These are phyloP conservation scores for Excoecaria agallocha DNA, from an alignment of 345 rosid species.

Conservation along the genomic window DNA sequence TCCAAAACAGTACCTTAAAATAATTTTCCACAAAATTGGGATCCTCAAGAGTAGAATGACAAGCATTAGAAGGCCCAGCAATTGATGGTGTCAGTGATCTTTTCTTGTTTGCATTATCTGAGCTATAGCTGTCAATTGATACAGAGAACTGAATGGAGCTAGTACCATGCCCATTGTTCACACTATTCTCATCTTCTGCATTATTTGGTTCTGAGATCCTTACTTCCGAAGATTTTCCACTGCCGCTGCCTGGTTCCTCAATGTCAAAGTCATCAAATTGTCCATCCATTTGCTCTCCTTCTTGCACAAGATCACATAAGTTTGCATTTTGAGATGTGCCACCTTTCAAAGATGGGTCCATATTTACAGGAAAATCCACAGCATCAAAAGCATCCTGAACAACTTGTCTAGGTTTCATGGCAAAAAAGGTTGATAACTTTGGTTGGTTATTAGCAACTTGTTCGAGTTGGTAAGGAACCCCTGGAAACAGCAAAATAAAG, in stretches of 20 bases:
- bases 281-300: constrained; percentile 20
- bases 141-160: constrained; percentile 27
- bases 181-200: constrained; percentile 32
- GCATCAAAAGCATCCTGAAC: constrained; percentile 29
- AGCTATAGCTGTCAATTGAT: constrained; percentile 34
- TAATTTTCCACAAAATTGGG: constrained; percentile 92
- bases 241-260: constrained; percentile 30
- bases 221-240: constrained; percentile 31
- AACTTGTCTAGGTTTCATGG: constrained; percentile 32
- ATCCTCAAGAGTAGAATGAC: constrained; percentile 67
- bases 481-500: constrained; percentile 34
- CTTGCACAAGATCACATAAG: constrained; percentile 30
- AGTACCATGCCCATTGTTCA: constrained; percentile 28
- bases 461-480: constrained; percentile 88
- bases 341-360: constrained; percentile 39
- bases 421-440: constrained; percentile 73
- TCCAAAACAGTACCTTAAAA: constrained; percentile 59
- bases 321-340: constrained; percentile 30
- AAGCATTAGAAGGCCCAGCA: constrained; percentile 39
- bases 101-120: constrained; percentile 26
- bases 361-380: constrained; percentile 32
- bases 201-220: constrained; percentile 30
- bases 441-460: constrained; percentile 82
- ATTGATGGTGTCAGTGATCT: constrained; percentile 30
- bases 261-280: constrained; percentile 32